Conservation (phyloP, 805 yeast genomes). For the baker's yeast (Saccharomyces cerevisiae) region DNA sequence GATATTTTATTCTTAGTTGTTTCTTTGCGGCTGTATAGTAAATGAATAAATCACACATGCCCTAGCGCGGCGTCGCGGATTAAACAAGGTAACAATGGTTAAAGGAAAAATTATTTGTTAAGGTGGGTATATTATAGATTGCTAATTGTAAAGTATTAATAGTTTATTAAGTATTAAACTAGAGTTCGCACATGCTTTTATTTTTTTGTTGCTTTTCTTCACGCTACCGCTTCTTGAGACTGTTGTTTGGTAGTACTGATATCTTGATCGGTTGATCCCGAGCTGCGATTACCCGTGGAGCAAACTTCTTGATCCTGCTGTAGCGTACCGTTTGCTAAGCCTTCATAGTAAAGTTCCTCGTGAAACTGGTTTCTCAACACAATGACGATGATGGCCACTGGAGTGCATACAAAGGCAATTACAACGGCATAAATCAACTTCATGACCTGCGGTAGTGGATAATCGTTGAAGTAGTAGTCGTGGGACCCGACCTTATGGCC, state of each 20-base stretch:
- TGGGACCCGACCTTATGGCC: constrained; percentile 12
- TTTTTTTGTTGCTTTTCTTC: neutral
- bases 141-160: neutral
- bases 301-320: neutral
- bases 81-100: neutral
- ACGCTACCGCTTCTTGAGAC: neutral
- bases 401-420: constrained; percentile 14
- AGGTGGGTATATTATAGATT: neutral
- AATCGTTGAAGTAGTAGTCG: constrained; percentile 14
- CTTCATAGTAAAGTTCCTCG: neutral
- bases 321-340: neutral
- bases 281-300: neutral
- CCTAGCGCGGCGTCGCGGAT: neutral
- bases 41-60: neutral
- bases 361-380: constrained; percentile 11
- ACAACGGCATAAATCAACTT: constrained; percentile 18
- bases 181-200: neutral
- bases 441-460: constrained; percentile 18
- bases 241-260: neutral
- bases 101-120: neutral
- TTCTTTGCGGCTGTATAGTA: neutral
- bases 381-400: constrained; percentile 12
- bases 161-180: neutral
- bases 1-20: neutral
- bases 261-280: neutral